Evolutionary conservation across 179 eudicot genomes (phyloP).

Genomic region (Beta corolliflora): DNA sequence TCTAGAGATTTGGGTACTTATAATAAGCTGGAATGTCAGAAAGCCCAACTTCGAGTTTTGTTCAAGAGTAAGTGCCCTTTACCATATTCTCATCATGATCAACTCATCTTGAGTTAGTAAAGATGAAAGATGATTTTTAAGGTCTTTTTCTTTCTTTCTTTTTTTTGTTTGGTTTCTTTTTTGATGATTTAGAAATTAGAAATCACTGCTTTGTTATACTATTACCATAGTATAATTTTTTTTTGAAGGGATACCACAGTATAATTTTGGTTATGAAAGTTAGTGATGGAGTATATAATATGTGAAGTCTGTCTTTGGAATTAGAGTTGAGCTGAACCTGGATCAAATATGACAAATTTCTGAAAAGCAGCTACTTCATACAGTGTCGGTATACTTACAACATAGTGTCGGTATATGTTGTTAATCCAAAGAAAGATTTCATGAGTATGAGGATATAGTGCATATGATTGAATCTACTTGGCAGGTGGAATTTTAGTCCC

Average conservation of each 20-base stretch:
- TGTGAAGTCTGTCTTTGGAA: neutral
- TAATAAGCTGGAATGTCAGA: slow-evolving; percentile 68
- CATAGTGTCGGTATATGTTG: neutral
- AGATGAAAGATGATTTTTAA: neutral
- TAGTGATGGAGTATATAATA: slow-evolving; percentile 8
- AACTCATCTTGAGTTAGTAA: slow-evolving; percentile 42
- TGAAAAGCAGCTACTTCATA: neutral
- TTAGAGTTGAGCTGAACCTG: neutral
- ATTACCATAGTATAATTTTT: no score
- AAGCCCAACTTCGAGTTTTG: slow-evolving; percentile 60
- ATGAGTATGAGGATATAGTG: neutral
- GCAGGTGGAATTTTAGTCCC: neutral
- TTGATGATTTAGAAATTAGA: neutral
- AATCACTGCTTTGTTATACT: neutral
- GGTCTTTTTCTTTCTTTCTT: neutral
- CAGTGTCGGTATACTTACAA: no score
- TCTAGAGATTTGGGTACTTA: no score
- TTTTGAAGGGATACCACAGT: no score
- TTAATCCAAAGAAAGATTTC: slow-evolving; percentile 1
- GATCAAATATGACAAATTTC: neutral
- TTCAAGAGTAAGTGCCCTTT: slow-evolving; percentile 53
- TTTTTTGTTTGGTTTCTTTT: no score
- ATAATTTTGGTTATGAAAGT: neutral
- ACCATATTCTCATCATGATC: slow-evolving; percentile 30
- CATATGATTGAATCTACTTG: neutral